Conservation (phyloP, 192 early-diverging fungal species). For the Podila epigama region DNA sequence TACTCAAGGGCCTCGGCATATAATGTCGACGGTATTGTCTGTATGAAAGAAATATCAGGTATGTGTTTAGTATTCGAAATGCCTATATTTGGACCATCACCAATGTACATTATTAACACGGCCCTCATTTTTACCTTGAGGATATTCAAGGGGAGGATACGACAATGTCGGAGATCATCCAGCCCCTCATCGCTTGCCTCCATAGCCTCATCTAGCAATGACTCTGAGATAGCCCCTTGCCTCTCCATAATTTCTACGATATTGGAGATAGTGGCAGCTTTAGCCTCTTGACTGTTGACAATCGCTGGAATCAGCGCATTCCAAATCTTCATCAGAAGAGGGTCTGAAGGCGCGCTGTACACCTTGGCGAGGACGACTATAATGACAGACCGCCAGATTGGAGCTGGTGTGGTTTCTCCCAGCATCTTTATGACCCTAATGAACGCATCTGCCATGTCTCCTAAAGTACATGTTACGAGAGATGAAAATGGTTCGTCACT, state of each 20-base stretch:
- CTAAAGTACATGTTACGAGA: not conserved
- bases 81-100: too few relatives aligned
- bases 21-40: not conserved
- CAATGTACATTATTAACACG: too few relatives aligned
- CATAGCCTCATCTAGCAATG: conserved; percentile 9
- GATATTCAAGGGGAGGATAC: conserved; percentile 8
- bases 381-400: conserved; percentile 3
- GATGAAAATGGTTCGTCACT: too few relatives aligned
- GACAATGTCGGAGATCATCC: conserved; percentile 18
- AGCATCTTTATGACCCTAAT: conserved; percentile 5
- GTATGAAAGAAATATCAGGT: not conserved
- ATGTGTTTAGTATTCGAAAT: not conserved
- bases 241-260: conserved; percentile 10
- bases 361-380: conserved; percentile 1
- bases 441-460: not conserved
- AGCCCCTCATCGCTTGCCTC: conserved; percentile 28
- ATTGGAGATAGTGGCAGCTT: not conserved
- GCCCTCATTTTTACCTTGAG: conserved; percentile 13
- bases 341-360: conserved; percentile 4
- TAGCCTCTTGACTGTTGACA: conserved; percentile 2
- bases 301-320: conserved; percentile 7
- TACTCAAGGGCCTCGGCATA: not conserved
- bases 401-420: conserved; percentile 1
- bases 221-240: conserved; percentile 16
- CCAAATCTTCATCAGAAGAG: conserved; percentile 11